phyloP scores from a whole-genome alignment of 371 early-diverging fungal species.

The Syncephalastrum racemosum region DNA sequence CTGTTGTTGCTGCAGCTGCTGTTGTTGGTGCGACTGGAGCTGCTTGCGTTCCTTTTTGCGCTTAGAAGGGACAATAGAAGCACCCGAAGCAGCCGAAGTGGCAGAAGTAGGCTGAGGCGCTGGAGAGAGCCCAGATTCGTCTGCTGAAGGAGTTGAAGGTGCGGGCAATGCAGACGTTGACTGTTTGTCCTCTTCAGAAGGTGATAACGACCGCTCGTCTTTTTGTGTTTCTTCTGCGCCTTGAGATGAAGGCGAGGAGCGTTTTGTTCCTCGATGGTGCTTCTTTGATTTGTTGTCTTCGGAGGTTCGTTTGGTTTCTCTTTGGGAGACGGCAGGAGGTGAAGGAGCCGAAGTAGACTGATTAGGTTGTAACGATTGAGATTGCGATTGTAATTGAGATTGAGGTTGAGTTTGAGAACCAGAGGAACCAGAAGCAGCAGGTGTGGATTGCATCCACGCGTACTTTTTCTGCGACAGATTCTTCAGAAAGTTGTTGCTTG shows the following conservation, averaged over 20 bases:
- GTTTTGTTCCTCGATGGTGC: not conserved
- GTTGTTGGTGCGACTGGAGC: not conserved
- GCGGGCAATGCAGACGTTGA: too few species aligned
- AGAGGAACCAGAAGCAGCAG: constrained; percentile 10
- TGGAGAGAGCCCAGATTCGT: not conserved
- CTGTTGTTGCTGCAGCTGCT: constrained; percentile 11
- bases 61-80: not conserved
- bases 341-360: not conserved
- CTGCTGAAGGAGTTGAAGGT: too few species aligned
- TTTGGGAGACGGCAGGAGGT: constrained; percentile 1
- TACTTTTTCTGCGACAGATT: constrained; percentile 51
- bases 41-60: not conserved
- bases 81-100: too few species aligned
- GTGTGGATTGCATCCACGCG: constrained; percentile 48
- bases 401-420: too few species aligned
- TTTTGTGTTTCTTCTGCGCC: too few species aligned
- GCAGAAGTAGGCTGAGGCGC: constrained; percentile 1
- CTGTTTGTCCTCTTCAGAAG: too few species aligned
- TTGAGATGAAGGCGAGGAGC: too few species aligned
- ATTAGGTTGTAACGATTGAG: too few species aligned
- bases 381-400: too few species aligned
- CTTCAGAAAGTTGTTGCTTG: constrained; percentile 25
- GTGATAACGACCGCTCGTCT: too few species aligned
- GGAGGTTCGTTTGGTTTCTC: not conserved
- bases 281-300: not conserved